phyloP scores from a whole-genome alignment of 2,329 filamentous ascomycete genomes.

The Acephala macrosclerotiorum region DNA sequence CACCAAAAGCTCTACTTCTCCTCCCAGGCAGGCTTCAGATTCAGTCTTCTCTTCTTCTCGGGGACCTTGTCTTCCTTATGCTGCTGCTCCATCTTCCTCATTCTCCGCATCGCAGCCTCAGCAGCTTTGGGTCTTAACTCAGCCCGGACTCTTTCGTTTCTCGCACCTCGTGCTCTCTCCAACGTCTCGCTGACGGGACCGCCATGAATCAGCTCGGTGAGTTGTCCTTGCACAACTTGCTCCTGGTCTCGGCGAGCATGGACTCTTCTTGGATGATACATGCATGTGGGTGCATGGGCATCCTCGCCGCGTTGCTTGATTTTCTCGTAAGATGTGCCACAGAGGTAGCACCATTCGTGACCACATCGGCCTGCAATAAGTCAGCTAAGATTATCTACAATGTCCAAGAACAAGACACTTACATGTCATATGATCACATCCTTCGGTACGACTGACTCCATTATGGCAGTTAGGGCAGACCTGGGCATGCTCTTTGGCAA shows the following conservation, averaged over 20 bases:
- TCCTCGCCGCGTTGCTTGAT: slow-evolving; percentile 29
- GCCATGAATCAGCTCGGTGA: slow-evolving; percentile 33
- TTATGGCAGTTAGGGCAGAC: slow-evolving; percentile 35
- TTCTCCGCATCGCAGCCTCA: slow-evolving; percentile 30
- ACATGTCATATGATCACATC: slow-evolving; percentile 39
- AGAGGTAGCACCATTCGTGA: slow-evolving; percentile 35
- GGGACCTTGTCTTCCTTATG: slow-evolving; percentile 11
- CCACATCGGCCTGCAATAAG: slow-evolving; percentile 32
- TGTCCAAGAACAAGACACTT: slow-evolving; percentile 15
- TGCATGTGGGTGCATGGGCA: slow-evolving; percentile 31
- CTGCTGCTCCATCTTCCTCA: slow-evolving; percentile 16
- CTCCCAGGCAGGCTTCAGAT: slow-evolving; percentile 19
- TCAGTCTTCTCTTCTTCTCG: slow-evolving; percentile 10
- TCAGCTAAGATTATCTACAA: neutral
- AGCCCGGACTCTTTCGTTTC: slow-evolving; percentile 20
- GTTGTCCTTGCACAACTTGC: neutral
- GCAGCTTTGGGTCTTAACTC: slow-evolving; percentile 27
- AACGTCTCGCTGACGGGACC: slow-evolving; percentile 29
- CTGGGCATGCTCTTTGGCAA: slow-evolving; percentile 29
- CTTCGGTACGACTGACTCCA: slow-evolving; percentile 30
- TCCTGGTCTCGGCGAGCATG: slow-evolving; percentile 14
- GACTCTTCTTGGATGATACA: slow-evolving; percentile 21
- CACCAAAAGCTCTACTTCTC: slow-evolving; percentile 5
- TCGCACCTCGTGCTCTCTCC: slow-evolving; percentile 17
- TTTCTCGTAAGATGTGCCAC: slow-evolving; percentile 34